Percentiles rank a stretch among this genome's conserved stretches.
These are phyloP conservation scores for Typha latifolia DNA, from an alignment of 176 grass and related monocot genomes.

Conservation along the genomic window DNA sequence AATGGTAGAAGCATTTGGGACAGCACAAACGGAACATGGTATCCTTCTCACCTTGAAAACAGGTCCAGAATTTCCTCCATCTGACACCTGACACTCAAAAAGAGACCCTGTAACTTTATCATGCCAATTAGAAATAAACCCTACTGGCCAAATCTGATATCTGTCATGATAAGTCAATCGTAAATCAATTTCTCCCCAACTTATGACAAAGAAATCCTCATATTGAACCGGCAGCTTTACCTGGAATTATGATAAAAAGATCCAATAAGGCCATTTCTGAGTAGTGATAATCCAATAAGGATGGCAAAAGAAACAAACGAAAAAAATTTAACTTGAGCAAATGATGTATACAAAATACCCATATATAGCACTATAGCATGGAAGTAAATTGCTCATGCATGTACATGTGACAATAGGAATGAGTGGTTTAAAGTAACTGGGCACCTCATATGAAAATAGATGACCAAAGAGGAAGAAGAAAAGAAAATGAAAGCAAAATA, in stretches of 20 bases:
- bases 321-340: neutral
- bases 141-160: conserved; percentile 78
- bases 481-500: neutral
- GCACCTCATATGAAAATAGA: neutral
- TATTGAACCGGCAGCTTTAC: conserved; percentile 75
- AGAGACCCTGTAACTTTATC: conserved; percentile 88
- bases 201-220: conserved; percentile 73
- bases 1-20: conserved; percentile 66
- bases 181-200: conserved; percentile 77
- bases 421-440: neutral
- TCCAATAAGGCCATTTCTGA: conserved; percentile 23
- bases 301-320: neutral
- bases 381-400: neutral
- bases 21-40: conserved; percentile 61
- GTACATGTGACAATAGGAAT: neutral
- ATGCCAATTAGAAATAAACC: conserved; percentile 92
- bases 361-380: neutral
- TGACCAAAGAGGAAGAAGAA: neutral
- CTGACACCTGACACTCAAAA: conserved; percentile 84
- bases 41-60: conserved; percentile 75
- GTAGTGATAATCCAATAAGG: neutral
- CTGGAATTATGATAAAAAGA: conserved; percentile 43
- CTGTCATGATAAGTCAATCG: conserved; percentile 55
- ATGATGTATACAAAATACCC: neutral
- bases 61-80: conserved; percentile 69